Evolutionary conservation across 2,329 filamentous ascomycete genomes (phyloP), one percentile per base, ranked within the genome.

Genomic region (Penicillium sp.): DNA sequence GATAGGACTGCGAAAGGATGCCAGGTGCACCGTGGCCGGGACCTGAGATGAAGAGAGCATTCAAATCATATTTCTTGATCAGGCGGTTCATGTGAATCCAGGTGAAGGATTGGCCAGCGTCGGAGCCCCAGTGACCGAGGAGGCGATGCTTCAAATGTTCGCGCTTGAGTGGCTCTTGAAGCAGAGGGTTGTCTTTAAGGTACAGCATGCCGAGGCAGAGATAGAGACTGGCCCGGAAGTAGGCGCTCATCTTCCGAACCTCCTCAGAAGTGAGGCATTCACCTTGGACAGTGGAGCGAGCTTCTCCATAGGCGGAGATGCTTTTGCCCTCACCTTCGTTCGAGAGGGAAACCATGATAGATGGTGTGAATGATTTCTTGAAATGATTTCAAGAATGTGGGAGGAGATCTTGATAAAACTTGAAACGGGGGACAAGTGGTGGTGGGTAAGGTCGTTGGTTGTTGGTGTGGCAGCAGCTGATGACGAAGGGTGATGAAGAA

Each of bases 1-100:
- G 83, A 68, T 91, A 93, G 14, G 87, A 86, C 74, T 92, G 89
- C 0, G 89, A 89, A 39, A 93, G 82, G 11, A 92, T 84, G 6
- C 88, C 90, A 0, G 90, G 90, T 1, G 90, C 90, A 56, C 90
- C 90, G 66, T 93, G 90, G 41, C 90, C 90, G 0, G 90, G 90
- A 6, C 90, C 90, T 2, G 88, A 91, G 58, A 93, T 80, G 72
- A 90, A 92, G 66, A 91, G 82, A 33, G 85, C 82, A 69, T 93
- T 83, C 51, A 92, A 78, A 63, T 90, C 85, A 69, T 91, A 89
- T 76, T 92, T 92, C 75, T 89, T 91, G 81, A 92, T 91, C 59
- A 92, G 78, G 36, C 89, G 87, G 75, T 92, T 92, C 82, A 91
- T 89, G 77, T 92, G 89, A 79, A 92, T 90, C 74, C 87, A 92